A percentile compares a stretch with the other conserved stretches of the same genome.
Evolutionary conservation across 139 green algal species (phyloP).

Genomic region (Picochlorum costavermella): DNA sequence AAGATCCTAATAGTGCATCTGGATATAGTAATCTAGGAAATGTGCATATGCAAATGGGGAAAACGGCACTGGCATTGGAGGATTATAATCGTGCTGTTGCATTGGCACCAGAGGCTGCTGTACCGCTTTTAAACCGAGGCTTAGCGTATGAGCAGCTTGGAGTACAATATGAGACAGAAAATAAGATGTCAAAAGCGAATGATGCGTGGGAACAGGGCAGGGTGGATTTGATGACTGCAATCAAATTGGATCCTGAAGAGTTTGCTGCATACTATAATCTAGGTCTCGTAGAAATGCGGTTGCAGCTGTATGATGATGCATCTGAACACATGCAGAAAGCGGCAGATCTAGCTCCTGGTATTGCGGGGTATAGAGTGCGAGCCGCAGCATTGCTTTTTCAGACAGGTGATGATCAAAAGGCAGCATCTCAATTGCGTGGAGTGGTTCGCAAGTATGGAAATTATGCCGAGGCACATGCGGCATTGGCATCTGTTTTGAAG

Average conservation of each 20-base stretch:
- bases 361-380: constrained; percentile 26
- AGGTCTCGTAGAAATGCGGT: constrained; percentile 22
- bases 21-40: constrained; percentile 24
- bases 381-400: constrained; percentile 25
- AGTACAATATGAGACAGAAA: background rate
- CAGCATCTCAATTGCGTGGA: constrained; percentile 3
- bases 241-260: constrained; percentile 14
- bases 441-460: constrained; percentile 15
- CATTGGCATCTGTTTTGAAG: constrained; percentile 24
- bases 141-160: constrained; percentile 19
- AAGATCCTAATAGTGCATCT: constrained; percentile 14
- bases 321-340: constrained; percentile 10
- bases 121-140: constrained; percentile 22
- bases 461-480: constrained; percentile 24
- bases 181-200: background rate
- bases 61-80: constrained; percentile 6
- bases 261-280: constrained; percentile 30
- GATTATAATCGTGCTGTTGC: constrained; percentile 16
- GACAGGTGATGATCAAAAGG: constrained; percentile 5
- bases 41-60: constrained; percentile 22
- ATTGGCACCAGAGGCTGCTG: constrained; percentile 19
- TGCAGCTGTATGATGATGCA: constrained; percentile 13
- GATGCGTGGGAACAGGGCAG: constrained; percentile 7
- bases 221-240: constrained; percentile 13
- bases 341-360: constrained; percentile 25